These are phyloP conservation scores for Trematosphaeria pertusa DNA, from an alignment of 2,329 filamentous ascomycete species.

Conservation along the genomic window DNA sequence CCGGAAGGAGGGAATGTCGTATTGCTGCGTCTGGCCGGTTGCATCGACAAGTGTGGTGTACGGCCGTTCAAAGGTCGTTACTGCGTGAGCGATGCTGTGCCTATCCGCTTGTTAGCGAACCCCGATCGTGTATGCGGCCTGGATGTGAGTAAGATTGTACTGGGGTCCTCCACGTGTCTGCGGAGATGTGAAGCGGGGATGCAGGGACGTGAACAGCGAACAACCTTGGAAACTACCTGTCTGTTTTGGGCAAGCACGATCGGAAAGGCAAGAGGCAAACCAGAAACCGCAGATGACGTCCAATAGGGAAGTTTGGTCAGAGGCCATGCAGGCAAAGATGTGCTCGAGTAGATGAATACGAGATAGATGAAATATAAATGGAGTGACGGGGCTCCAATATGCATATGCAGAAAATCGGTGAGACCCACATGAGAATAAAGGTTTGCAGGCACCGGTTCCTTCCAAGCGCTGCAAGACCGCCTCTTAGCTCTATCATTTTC, in stretches of 20 bases:
- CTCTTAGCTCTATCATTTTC: constrained; percentile 44
- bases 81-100: constrained; percentile 41
- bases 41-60: constrained; percentile 32
- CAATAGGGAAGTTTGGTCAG: no score
- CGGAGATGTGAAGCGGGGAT: no score
- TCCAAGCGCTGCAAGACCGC: constrained; percentile 34
- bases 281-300: no score
- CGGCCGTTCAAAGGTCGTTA: constrained; percentile 37
- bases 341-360: no score
- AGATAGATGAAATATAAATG: no score
- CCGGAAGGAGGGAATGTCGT: constrained; percentile 24
- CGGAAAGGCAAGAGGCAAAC: no score
- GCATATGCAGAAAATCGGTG: not conserved
- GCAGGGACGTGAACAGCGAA: no score
- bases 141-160: no score
- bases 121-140: not conserved
- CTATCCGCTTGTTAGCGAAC: constrained; percentile 23
- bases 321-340: no score
- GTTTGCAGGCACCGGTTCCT: constrained; percentile 39
- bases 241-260: no score
- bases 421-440: constrained; percentile 41
- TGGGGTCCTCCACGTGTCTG: no score
- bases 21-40: constrained; percentile 29
- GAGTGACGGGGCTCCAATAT: no score
- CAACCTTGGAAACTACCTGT: not conserved